Conservation (phyloP, 805 yeast genomes). For the Pichia nakasei region DNA sequence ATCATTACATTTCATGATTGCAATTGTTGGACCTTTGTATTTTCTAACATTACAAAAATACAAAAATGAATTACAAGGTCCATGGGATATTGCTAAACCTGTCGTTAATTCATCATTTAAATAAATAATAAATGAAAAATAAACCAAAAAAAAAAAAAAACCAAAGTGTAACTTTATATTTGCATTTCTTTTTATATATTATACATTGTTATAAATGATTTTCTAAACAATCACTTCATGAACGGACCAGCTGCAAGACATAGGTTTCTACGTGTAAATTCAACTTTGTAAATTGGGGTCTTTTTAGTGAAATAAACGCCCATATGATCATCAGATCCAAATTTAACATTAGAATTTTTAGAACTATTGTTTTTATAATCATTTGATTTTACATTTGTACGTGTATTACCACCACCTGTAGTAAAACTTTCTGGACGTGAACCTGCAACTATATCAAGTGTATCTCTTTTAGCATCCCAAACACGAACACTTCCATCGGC, state of each 20-base stretch:
- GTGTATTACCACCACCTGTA: neutral
- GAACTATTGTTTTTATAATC: constrained; percentile 16
- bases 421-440: constrained; percentile 44
- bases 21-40: constrained; percentile 58
- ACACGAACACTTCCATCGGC: constrained; percentile 89
- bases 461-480: constrained; percentile 89
- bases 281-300: constrained; percentile 89
- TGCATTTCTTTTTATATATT: neutral
- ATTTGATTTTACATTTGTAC: neutral
- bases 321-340: constrained; percentile 57
- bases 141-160: too few relatives aligned
- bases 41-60: constrained; percentile 66
- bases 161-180: too few relatives aligned
- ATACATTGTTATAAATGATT: too few relatives aligned
- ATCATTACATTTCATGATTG: constrained; percentile 36
- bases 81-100: constrained; percentile 88
- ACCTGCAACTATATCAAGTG: constrained; percentile 40
- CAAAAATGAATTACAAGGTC: constrained; percentile 82
- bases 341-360: constrained; percentile 48
- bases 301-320: constrained; percentile 89
- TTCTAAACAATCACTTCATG: constrained; percentile 26
- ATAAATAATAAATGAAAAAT: too few relatives aligned
- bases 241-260: constrained; percentile 93
- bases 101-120: constrained; percentile 32
- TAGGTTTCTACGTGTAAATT: constrained; percentile 82